Percentiles rank a stretch among this genome's conserved stretches.
phyloP scores from a whole-genome alignment of 345 rosid species.

The Bruguiera gymnorhiza region DNA sequence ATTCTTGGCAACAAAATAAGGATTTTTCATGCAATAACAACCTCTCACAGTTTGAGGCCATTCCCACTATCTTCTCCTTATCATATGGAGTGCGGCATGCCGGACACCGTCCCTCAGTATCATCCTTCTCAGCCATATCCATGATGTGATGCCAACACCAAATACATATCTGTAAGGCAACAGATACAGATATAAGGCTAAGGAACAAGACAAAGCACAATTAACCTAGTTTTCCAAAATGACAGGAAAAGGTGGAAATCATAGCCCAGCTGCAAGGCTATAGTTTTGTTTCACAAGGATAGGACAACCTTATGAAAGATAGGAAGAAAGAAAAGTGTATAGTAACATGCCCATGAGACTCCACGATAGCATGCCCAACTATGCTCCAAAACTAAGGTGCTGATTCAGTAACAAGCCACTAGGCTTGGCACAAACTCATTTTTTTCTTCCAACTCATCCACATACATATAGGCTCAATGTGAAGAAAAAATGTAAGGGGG shows the following conservation, averaged over 20 bases:
- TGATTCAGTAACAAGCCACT: background rate
- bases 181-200: background rate
- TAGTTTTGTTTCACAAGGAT: too few relatives aligned
- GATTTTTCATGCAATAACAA: slow-evolving; percentile 21
- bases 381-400: background rate
- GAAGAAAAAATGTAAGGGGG: background rate
- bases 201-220: background rate
- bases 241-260: too few relatives aligned
- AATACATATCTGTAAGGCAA: slow-evolving; percentile 64
- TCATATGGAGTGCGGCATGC: slow-evolving; percentile 88
- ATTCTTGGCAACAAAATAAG: background rate
- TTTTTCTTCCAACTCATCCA: background rate
- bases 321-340: too few relatives aligned
- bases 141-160: slow-evolving; percentile 98
- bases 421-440: background rate
- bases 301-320: too few relatives aligned
- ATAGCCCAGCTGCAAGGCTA: too few relatives aligned
- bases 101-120: slow-evolving; percentile 82
- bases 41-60: slow-evolving; percentile 71
- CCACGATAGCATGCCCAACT: background rate
- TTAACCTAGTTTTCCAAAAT: background rate
- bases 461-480: background rate
- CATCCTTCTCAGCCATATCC: slow-evolving; percentile 97
- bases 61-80: slow-evolving; percentile 89
- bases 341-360: background rate